Evolutionary conservation across 441 rosid species (phyloP), one percentile per base, ranked within the genome.

Genomic region (Jatropha multifida): DNA sequence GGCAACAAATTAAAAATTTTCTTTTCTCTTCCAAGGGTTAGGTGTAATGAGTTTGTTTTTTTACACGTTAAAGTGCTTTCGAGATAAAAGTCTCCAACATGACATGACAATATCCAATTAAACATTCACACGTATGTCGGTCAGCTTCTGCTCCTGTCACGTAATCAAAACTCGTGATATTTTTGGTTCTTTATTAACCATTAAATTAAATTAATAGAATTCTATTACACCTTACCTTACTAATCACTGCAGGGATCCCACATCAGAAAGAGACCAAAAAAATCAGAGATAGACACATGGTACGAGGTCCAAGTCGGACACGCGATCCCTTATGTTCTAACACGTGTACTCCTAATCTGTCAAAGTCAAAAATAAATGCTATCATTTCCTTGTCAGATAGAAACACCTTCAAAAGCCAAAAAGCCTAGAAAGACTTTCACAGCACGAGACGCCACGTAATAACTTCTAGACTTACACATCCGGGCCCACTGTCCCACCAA

Each of bases 401-500:
- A 65, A 59, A 66, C 58, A 42, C 70, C 37, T 37, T 49, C 10
- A 23, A 4, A 46, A n/a, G 3, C 6, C 17, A 58, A 7, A 70
- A 61, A 71, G 15, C 3, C 10, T 40, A 23, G 41, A 20, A 55
- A 11, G 37, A 46, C 68, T 10, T 46, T 49, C 23, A 48, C 48
- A 64, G 49, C 81, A 56, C 74, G 73, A 65, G 71, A 60, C 37
- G 85, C 88, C 90, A 85, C 90, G 89, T 82, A 71, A 71, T 55
- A 23, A 11, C 3, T 82, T 82, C 82, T 79, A 69, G 84, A 78
- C 41, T 37, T 65, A 20, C 38, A 20, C 38, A 3, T 11, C 2
- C 48, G 83, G 84, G 74, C 40, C 87, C 85, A 26, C 74, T 6
- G 8, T 0, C 18, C 18, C 48, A n/a, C 76, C 79, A 6, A 27